Evolutionary conservation across 2,329 filamentous ascomycete genomes (phyloP).

Genomic region (Parastagonospora avenae): DNA sequence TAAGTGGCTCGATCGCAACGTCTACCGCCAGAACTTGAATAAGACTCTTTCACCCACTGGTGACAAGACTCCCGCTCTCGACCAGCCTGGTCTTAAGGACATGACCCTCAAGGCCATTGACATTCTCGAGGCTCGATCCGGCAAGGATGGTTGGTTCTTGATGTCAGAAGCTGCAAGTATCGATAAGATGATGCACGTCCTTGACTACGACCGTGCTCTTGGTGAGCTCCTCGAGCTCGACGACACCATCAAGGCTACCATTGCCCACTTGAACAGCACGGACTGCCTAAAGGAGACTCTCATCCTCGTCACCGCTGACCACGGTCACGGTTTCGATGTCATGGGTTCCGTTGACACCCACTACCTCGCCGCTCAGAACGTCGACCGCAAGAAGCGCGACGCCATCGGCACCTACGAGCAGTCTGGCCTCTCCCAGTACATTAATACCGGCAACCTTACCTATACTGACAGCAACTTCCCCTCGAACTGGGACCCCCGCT

Average conservation of each 20-base stretch:
- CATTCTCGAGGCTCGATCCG: slow-evolving; percentile 69
- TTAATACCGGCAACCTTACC: slow-evolving; percentile 61
- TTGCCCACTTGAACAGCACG: slow-evolving; percentile 70
- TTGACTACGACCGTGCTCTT: slow-evolving; percentile 85
- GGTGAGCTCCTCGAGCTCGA: slow-evolving; percentile 86
- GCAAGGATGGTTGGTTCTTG: slow-evolving; percentile 79
- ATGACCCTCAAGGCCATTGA: slow-evolving; percentile 90
- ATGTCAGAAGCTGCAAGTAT: slow-evolving; percentile 82
- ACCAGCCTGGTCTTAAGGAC: slow-evolving; percentile 83
- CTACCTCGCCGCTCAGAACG: slow-evolving; percentile 69
- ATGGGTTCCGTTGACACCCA: slow-evolving; percentile 81
- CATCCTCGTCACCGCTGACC: slow-evolving; percentile 81
- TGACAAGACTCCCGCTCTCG: slow-evolving; percentile 65
- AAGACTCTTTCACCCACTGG: slow-evolving; percentile 74
- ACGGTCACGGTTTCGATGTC: slow-evolving; percentile 88
- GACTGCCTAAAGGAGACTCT: slow-evolving; percentile 75
- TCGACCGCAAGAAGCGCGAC: slow-evolving; percentile 73
- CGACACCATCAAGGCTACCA: slow-evolving; percentile 77
- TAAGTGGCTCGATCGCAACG: slow-evolving; percentile 84
- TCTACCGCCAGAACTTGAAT: slow-evolving; percentile 74
- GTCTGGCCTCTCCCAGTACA: slow-evolving; percentile 78
- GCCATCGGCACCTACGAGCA: slow-evolving; percentile 76
- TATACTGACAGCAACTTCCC: slow-evolving; percentile 83
- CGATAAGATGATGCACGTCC: slow-evolving; percentile 85
- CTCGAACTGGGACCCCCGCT: slow-evolving; percentile 82